Percentiles rank a stretch among this genome's conserved stretches.
These are phyloP conservation scores for Nemania serpens DNA, from an alignment of 2,329 filamentous ascomycete species.

Conservation along the genomic window DNA sequence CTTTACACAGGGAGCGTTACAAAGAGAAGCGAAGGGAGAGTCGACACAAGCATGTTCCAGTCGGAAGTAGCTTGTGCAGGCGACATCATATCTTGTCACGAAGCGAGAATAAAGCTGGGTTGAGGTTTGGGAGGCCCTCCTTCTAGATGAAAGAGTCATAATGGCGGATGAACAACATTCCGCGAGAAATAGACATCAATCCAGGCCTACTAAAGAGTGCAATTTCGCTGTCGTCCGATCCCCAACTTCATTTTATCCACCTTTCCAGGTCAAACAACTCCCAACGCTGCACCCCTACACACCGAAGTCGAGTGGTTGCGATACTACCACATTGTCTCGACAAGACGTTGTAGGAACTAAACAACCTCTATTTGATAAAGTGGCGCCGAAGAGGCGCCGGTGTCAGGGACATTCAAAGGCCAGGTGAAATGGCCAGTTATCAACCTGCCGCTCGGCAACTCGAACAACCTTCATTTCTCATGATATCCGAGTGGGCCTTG, in stretches of 20 bases:
- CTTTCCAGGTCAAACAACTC: slow-evolving; percentile 21
- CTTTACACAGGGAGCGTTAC: background rate
- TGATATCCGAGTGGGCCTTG: slow-evolving; percentile 34
- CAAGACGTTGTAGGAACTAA: slow-evolving; percentile 30
- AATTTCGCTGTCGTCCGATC: slow-evolving; percentile 24
- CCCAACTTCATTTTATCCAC: slow-evolving; percentile 25
- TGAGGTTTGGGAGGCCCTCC: background rate
- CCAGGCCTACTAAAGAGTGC: slow-evolving; percentile 35
- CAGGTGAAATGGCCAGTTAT: slow-evolving; percentile 24
- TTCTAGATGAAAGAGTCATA: slow-evolving; percentile 11
- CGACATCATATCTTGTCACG: slow-evolving; percentile 27
- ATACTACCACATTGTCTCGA: slow-evolving; percentile 20
- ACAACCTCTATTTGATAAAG: slow-evolving; percentile 35
- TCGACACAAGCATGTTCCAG: background rate
- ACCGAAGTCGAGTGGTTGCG: slow-evolving; percentile 27
- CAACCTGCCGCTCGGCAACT: slow-evolving; percentile 30
- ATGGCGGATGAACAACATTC: slow-evolving; percentile 17
- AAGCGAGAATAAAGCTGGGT: background rate
- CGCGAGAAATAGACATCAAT: slow-evolving; percentile 24
- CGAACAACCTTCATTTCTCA: slow-evolving; percentile 44
- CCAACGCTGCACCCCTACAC: slow-evolving; percentile 24
- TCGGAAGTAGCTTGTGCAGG: background rate
- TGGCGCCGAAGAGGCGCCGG: slow-evolving; percentile 26
- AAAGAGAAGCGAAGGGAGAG: background rate
- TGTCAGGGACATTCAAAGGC: slow-evolving; percentile 28